Evolutionary conservation across 176 grass and related monocot genomes (phyloP).

Genomic region (Oryza brachyantha): DNA sequence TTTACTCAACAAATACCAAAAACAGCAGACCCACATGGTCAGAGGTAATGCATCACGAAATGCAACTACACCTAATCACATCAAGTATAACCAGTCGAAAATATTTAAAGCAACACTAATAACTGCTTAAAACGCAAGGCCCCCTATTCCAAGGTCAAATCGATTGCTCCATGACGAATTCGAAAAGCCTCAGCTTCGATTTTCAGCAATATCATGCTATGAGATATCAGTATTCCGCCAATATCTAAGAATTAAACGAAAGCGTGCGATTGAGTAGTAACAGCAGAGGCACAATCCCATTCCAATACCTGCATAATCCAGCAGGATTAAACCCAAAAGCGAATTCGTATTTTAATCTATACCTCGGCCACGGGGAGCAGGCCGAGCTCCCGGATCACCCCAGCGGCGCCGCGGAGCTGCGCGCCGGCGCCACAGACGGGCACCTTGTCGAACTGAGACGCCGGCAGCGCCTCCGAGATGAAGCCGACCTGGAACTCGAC

Average conservation of each 20-base stretch:
- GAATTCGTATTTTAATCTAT: not conserved
- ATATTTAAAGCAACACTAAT: not conserved
- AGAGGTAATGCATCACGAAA: not conserved
- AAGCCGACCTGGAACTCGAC: constrained; percentile 63
- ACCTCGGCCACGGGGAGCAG: constrained; percentile 62
- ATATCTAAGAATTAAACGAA: constrained; percentile 1
- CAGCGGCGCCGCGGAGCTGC: constrained; percentile 39
- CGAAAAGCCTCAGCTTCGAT: not conserved
- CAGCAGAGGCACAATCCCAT: not conserved
- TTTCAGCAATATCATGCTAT: not conserved
- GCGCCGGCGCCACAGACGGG: constrained; percentile 43
- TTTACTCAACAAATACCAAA: constrained; percentile 17
- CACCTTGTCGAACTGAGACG: constrained; percentile 46
- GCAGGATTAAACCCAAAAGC: not conserved
- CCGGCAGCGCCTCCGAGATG: constrained; percentile 50
- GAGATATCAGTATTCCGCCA: not conserved
- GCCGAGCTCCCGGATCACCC: constrained; percentile 51
- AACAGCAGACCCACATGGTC: not conserved
- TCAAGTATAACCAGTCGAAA: not conserved
- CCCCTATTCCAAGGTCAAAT: not conserved
- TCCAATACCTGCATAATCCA: not conserved
- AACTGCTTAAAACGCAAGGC: not conserved
- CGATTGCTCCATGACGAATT: not conserved
- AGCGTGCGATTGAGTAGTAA: not conserved
- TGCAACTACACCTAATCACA: not conserved